Percentiles rank a stretch among this genome's conserved stretches.
phyloP scores from a whole-genome alignment of 352 stramenopile species.

The Aphanomyces euteiches region DNA sequence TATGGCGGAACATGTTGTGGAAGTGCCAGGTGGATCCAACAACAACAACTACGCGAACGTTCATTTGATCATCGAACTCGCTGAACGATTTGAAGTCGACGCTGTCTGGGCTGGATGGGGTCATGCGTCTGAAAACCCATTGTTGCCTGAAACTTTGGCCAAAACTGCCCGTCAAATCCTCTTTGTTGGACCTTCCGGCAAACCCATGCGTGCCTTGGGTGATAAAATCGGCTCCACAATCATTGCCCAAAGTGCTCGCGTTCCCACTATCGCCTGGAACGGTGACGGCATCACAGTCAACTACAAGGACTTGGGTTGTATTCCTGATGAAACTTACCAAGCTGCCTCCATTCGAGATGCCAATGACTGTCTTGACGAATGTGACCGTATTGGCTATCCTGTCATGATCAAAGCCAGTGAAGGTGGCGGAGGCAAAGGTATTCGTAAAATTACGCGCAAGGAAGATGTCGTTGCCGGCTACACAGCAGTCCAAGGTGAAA shows the following conservation, averaged over 20 bases:
- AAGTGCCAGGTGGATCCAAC: slow-evolving; percentile 99
- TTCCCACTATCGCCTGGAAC: slow-evolving; percentile 99
- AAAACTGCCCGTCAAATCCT: slow-evolving; percentile 91
- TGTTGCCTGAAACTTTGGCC: slow-evolving; percentile 92
- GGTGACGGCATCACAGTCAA: slow-evolving; percentile 91
- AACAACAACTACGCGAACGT: slow-evolving; percentile 99
- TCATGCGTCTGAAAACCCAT: slow-evolving; percentile 98
- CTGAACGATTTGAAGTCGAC: slow-evolving; percentile 94
- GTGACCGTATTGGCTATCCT: slow-evolving; percentile 95
- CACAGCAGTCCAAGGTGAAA: slow-evolving; percentile 96
- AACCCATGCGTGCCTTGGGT: slow-evolving; percentile 97
- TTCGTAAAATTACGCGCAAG: slow-evolving; percentile 91
- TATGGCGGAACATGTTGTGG: slow-evolving; percentile 99
- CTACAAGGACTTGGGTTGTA: slow-evolving; percentile 82
- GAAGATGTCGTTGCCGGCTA: slow-evolving; percentile 93
- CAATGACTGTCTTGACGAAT: slow-evolving; percentile 90
- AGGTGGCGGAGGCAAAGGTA: slow-evolving; percentile 98
- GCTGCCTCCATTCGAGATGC: slow-evolving; percentile 91
- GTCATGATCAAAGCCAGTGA: slow-evolving; percentile 99
- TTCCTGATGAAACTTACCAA: slow-evolving; percentile 93
- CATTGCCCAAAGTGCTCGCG: slow-evolving; percentile 98
- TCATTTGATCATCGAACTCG: slow-evolving; percentile 97
- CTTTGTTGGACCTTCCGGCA: slow-evolving; percentile 97
- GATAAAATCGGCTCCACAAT: slow-evolving; percentile 99
- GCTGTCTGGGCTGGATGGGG: slow-evolving; percentile 99